Evolutionary conservation across 352 stramenopile genomes (phyloP).

Genomic region (Stramenopiles sp.): DNA sequence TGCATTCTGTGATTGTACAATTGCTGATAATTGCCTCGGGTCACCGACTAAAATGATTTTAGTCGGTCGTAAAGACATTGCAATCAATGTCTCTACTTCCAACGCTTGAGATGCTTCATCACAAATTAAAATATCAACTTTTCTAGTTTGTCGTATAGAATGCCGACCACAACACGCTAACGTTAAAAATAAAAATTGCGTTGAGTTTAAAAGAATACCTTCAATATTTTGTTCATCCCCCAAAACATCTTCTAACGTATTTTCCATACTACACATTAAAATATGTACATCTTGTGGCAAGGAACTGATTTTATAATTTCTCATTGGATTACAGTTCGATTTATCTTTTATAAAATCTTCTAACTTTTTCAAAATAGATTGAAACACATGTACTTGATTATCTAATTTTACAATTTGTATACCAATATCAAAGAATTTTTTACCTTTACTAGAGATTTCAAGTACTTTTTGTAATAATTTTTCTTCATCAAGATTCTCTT

Average conservation of each 20-base stretch:
- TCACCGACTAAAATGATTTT: constrained; percentile 98
- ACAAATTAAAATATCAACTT: constrained; percentile 55
- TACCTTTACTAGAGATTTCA: neutral
- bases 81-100: constrained; percentile 94
- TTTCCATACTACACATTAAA: neutral
- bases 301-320: neutral
- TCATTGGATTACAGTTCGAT: neutral
- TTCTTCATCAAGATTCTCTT: neutral
- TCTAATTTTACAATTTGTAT: neutral
- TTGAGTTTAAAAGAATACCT: neutral
- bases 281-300: neutral
- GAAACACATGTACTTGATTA: neutral
- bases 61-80: constrained; percentile 90
- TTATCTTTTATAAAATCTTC: neutral
- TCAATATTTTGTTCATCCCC: neutral
- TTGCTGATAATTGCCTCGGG: constrained; percentile 87
- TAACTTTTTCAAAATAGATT: neutral
- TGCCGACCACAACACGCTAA: neutral
- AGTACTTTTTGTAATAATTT: neutral
- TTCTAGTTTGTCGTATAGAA: neutral
- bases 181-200: neutral
- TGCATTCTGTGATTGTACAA: constrained; percentile 65
- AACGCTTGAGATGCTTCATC: constrained; percentile 98
- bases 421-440: neutral
- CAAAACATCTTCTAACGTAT: neutral